phyloP scores from a whole-genome alignment of 2,329 filamentous ascomycete genomes.

The Furcasterigmium furcatum region DNA sequence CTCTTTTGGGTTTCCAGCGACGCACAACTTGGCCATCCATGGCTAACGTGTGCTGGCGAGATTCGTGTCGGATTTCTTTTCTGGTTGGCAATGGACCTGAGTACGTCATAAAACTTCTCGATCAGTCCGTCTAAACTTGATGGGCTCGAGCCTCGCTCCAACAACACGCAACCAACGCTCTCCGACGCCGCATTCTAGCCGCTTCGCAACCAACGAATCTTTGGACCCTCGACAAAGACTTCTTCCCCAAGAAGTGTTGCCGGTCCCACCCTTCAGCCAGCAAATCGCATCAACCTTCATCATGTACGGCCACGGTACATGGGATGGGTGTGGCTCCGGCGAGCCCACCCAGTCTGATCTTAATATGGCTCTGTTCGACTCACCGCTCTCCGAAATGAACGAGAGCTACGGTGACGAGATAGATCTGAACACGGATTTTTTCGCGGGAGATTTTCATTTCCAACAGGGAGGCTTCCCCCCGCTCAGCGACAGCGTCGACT shows the following conservation, averaged over 20 bases:
- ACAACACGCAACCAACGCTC: conserved; percentile 10
- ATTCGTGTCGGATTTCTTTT: neutral
- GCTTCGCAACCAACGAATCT: neutral
- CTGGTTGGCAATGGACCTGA: conserved; percentile 14
- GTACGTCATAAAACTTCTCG: conserved; percentile 16
- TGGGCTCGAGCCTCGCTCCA: conserved; percentile 4
- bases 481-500: conserved; percentile 5
- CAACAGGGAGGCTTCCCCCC: conserved; percentile 1
- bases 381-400: conserved; percentile 1
- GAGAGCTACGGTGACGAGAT: conserved; percentile 2
- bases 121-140: conserved; percentile 12
- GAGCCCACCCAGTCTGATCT: neutral
- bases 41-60: neutral
- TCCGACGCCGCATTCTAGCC: neutral
- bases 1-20: no score
- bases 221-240: conserved; percentile 1
- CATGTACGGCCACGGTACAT: conserved; percentile 1
- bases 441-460: conserved; percentile 5
- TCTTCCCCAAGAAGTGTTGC: neutral
- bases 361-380: neutral
- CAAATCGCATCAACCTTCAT: neutral
- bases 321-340: neutral
- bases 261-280: neutral
- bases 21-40: no score
- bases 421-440: neutral